These are phyloP conservation scores for Paramicrosporidium saccamoebae DNA, from an alignment of 371 early-diverging fungal genomes.

Conservation along the genomic window DNA sequence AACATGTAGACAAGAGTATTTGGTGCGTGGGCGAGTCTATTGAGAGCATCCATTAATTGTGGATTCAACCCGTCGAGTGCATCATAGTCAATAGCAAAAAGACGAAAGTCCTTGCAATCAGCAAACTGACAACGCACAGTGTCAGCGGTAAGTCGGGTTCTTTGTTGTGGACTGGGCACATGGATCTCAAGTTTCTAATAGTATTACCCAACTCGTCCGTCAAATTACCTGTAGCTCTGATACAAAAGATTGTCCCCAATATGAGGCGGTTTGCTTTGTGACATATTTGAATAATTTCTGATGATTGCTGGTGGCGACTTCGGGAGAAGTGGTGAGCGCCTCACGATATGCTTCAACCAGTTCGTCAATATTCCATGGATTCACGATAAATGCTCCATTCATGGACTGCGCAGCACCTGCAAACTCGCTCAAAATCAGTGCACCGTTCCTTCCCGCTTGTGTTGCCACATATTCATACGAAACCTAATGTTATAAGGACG, in stretches of 20 bases:
- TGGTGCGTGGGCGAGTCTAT: slow-evolving; percentile 22
- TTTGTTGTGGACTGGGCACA: slow-evolving; percentile 3
- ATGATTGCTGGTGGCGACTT: slow-evolving; percentile 40
- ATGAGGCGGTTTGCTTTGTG: slow-evolving; percentile 82
- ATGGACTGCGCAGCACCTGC: slow-evolving; percentile 95
- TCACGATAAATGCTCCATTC: slow-evolving; percentile 78
- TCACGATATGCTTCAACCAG: slow-evolving; percentile 57
- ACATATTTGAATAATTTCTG: slow-evolving; percentile 74
- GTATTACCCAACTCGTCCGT: slow-evolving; percentile 24
- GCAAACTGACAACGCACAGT: slow-evolving; percentile 5
- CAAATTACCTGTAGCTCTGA: slow-evolving; percentile 39
- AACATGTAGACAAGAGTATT: slow-evolving; percentile 69
- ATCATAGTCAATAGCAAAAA: slow-evolving; percentile 76
- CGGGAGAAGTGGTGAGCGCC: slow-evolving; percentile 67
- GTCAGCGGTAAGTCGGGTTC: slow-evolving; percentile 12
- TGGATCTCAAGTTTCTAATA: slow-evolving; percentile 30
- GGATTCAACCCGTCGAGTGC: slow-evolving; percentile 47
- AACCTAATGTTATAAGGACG: too few relatives aligned
- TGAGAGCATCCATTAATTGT: slow-evolving; percentile 21
- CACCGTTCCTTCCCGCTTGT: slow-evolving; percentile 56
- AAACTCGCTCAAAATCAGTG: slow-evolving; percentile 87
- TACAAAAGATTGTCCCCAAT: slow-evolving; percentile 89
- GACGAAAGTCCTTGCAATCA: slow-evolving; percentile 7
- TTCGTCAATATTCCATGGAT: slow-evolving; percentile 95
- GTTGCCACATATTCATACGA: slow-evolving; percentile 92